These are phyloP conservation scores for Punctularia strigosozonata DNA, from an alignment of 768 basidiomycete species.

Conservation along the genomic window DNA sequence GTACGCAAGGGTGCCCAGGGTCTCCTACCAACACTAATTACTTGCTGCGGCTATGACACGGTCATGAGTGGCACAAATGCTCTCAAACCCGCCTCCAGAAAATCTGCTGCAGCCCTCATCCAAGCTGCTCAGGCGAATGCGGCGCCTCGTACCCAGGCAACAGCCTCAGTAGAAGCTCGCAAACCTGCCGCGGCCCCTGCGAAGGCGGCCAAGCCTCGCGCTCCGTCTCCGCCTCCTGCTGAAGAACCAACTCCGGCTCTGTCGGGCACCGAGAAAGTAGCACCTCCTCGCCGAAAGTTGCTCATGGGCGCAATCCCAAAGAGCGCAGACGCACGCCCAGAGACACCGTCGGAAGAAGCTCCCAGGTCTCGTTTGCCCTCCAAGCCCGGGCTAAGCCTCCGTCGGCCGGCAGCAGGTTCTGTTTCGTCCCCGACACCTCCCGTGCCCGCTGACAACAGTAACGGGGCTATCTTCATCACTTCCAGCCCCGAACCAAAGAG, in stretches of 20 bases:
- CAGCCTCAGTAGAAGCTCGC: slow-evolving; percentile 16
- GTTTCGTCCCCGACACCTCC: slow-evolving; percentile 18
- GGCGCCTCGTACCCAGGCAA: slow-evolving; percentile 14
- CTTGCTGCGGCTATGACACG: slow-evolving; percentile 67
- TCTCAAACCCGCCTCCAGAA: slow-evolving; percentile 84
- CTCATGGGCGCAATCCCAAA: slow-evolving; percentile 45
- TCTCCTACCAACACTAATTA: slow-evolving; percentile 65
- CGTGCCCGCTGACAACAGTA: slow-evolving; percentile 16
- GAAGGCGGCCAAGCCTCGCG: slow-evolving; percentile 13
- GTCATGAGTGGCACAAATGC: slow-evolving; percentile 79
- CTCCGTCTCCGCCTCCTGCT: slow-evolving; percentile 10
- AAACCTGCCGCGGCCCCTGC: slow-evolving; percentile 12
- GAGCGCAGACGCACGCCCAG: slow-evolving; percentile 33
- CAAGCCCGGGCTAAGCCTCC: slow-evolving; percentile 29
- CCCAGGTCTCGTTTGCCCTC: slow-evolving; percentile 18
- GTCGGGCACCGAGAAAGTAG: slow-evolving; percentile 16
- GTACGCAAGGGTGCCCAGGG: slow-evolving; percentile 87
- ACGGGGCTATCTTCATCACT: slow-evolving; percentile 32
- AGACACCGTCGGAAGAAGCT: slow-evolving; percentile 22
- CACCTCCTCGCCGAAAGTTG: slow-evolving; percentile 61
- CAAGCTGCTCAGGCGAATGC: slow-evolving; percentile 57
- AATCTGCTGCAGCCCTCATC: slow-evolving; percentile 77
- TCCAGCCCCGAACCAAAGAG: slow-evolving; percentile 54
- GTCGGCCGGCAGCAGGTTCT: slow-evolving; percentile 27
- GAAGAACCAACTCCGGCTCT: slow-evolving; percentile 7